Percentiles rank a stretch among this genome's conserved stretches.
phyloP scores from a whole-genome alignment of 495 filamentous ascomycete species.

The Darksidea phi region DNA sequence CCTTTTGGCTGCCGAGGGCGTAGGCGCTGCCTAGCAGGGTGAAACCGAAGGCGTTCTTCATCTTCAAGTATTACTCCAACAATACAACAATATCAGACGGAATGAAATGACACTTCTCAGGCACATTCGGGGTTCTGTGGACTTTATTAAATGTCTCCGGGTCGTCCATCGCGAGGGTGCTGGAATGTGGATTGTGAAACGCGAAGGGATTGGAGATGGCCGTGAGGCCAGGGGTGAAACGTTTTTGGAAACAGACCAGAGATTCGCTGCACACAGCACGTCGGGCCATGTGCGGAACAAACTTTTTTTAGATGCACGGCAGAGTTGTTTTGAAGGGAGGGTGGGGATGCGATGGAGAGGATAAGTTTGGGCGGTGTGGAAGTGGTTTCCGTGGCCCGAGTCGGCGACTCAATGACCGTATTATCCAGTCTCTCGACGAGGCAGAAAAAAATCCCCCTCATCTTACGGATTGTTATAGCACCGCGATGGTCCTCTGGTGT shows the following conservation, averaged over 20 bases:
- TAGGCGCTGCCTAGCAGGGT: slow-evolving; percentile 1
- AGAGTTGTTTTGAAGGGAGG: too few species aligned
- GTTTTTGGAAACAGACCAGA: not conserved
- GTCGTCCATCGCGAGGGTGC: not conserved
- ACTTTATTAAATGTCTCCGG: not conserved
- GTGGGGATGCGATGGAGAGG: too few species aligned
- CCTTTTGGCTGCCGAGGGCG: slow-evolving; percentile 10
- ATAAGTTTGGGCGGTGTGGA: too few species aligned
- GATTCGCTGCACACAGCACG: not conserved
- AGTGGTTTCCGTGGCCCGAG: too few species aligned
- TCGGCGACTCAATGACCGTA: too few species aligned
- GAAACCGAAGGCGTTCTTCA: slow-evolving; percentile 4
- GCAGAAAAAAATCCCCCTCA: too few species aligned
- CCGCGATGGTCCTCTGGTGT: too few species aligned
- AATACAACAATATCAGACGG: not conserved
- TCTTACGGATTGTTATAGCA: too few species aligned
- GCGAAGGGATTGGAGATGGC: not conserved
- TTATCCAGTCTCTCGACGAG: too few species aligned
- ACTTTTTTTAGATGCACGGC: too few species aligned
- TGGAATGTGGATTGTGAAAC: not conserved
- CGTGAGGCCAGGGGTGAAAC: not conserved
- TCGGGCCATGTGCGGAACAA: not conserved
- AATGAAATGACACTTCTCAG: not conserved
- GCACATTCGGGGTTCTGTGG: not conserved
- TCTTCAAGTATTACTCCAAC: not conserved